A percentile compares a stretch with the other conserved stretches of the same genome.
Conservation (phyloP, 148 eudicot genomes). For the Fagopyrum homotropicum region DNA sequence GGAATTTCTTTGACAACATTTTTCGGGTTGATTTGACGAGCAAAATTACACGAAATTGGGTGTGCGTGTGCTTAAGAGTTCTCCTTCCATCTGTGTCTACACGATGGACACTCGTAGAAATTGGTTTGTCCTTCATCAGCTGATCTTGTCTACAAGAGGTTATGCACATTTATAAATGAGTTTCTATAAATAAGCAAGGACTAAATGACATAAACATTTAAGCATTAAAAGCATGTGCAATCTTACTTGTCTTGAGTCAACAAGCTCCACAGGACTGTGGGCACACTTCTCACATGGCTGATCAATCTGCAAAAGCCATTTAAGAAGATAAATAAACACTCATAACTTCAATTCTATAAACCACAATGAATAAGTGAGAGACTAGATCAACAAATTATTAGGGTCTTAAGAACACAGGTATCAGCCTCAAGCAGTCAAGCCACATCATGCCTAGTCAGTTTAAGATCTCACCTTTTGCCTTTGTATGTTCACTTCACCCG, state of each 20-base stretch:
- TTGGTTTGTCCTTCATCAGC: slow-evolving; percentile 46
- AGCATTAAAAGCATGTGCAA: neutral
- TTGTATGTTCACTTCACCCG: slow-evolving; percentile 30
- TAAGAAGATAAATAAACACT: neutral
- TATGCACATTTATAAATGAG: neutral
- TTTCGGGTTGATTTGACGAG: too few species aligned
- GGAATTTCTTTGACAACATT: too few species aligned
- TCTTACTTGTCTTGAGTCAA: slow-evolving; percentile 34
- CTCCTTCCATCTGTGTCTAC: slow-evolving; percentile 43
- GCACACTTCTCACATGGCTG: slow-evolving; percentile 38
- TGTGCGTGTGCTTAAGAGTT: slow-evolving; percentile 20
- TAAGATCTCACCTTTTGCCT: slow-evolving; percentile 27
- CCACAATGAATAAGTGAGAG: neutral
- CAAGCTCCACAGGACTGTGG: slow-evolving; percentile 38
- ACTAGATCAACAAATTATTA: neutral
- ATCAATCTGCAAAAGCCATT: slow-evolving; percentile 25
- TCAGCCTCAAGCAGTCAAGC: neutral
- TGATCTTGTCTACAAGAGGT: slow-evolving; percentile 13
- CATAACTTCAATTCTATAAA: neutral
- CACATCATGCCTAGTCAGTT: neutral
- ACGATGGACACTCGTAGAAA: slow-evolving; percentile 40
- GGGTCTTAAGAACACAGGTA: neutral
- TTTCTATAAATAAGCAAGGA: neutral
- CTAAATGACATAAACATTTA: neutral
- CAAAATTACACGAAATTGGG: too few species aligned